Base-by-base conservation (phyloP, 495 filamentous ascomycete species). In the Saxophila tyrrhenica region DNA sequence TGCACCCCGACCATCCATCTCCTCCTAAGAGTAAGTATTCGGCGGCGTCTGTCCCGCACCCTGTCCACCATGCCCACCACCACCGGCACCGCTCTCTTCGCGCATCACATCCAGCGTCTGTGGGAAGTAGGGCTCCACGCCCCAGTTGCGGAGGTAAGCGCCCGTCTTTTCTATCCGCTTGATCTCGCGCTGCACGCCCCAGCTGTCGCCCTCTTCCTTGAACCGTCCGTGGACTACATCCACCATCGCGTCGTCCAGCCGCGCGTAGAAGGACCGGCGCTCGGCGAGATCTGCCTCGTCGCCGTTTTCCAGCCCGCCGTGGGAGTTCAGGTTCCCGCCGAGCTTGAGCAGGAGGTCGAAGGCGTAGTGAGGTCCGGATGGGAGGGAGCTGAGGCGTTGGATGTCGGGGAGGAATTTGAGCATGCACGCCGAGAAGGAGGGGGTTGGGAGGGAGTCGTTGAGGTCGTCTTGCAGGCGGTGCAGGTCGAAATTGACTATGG, bases 401-500 rank as follows among this genome's bases (percentile, higher is more conserved):
- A 76, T 73, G 52, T 73, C 69, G 8, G 73, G 73, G 15, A 76
- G 67, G 61, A 76, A 70, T 45, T 73, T 73, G 51, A 71, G 65
- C 59, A 74, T 74, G 50, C 73, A 69, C 41, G 72, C 67, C 21
- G 69, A 67, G 64, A 72, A 73, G 60, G 69, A 68, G 2, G 68
- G 50, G 39, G 64, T 56, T 20, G 64, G 65, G 56, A 72, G 70
- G 52, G 61, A 65, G 64, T 72, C 69, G 58, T 72, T 72, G 59
- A 76, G 69, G 52, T 72, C 70, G 63, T 76, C 73, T 65, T 76
- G 73, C 39, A 76, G 70, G 52, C 73, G 70, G 65, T 76, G 73
- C 9, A 76, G 73, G 62, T 76, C 73, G 68, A 74, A 73, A 62
- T 76, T 75, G 35, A 76, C 70, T 56, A 76, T 73, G 41, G 73